phyloP scores from a whole-genome alignment of 257 asterid genomes.

The Solanum habrochaites region DNA sequence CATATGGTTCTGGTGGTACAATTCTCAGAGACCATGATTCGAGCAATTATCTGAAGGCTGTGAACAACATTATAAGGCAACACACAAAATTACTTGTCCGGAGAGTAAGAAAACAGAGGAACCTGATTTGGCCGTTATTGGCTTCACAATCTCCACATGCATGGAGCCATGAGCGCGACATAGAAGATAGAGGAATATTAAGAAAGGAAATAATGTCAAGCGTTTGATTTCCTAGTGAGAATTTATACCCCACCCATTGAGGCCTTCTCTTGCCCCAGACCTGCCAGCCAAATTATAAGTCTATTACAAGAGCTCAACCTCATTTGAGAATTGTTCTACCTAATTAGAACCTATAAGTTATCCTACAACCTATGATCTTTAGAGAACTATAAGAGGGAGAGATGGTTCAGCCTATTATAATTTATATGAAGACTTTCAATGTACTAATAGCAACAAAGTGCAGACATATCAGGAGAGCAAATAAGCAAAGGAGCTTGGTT shows the following conservation, averaged over 20 bases:
- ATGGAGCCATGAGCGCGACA: conserved; percentile 41
- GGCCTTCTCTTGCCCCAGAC: neutral
- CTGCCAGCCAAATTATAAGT: neutral
- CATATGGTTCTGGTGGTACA: conserved; percentile 76
- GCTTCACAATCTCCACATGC: conserved; percentile 64
- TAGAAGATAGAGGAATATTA: conserved; percentile 11
- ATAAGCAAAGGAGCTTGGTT: neutral
- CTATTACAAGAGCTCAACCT: neutral
- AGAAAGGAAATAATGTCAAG: conserved; percentile 29
- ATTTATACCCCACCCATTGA: neutral
- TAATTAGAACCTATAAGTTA: neutral
- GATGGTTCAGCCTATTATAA: neutral
- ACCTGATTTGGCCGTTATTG: conserved; percentile 61
- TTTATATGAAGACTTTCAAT: neutral
- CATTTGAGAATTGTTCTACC: neutral
- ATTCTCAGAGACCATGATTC: conserved; percentile 82
- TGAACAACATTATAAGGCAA: conserved; percentile 41
- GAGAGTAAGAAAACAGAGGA: conserved; percentile 38
- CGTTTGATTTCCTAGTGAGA: conserved; percentile 12
- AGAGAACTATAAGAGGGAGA: neutral
- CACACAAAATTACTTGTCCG: conserved; percentile 26
- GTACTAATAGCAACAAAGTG: neutral
- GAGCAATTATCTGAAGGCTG: conserved; percentile 70
- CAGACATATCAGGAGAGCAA: neutral
- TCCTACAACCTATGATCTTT: neutral